A percentile compares a stretch with the other conserved stretches of the same genome.
Evolutionary conservation across 306 rosid species (phyloP).

Genomic region (Luffa aegyptiaca): DNA sequence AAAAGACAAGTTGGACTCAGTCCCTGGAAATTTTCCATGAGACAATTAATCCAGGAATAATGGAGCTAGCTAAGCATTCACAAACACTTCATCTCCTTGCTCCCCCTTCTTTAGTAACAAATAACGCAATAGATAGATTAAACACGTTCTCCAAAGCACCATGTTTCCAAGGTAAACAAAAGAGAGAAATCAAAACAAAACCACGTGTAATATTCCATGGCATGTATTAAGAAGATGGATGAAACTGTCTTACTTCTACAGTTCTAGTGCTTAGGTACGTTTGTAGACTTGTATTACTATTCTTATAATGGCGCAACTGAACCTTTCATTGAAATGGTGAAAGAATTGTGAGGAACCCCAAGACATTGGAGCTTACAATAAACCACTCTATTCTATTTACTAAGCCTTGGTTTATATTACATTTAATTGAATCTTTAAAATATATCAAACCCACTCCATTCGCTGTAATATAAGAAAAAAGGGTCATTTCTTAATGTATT

Average conservation of each 20-base stretch:
- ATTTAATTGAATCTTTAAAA: background rate
- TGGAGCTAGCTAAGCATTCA: background rate
- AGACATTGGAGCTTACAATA: background rate
- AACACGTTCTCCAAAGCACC: background rate
- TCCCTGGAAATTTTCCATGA: background rate
- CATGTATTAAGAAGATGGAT: background rate
- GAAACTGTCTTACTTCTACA: background rate
- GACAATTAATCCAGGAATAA: background rate
- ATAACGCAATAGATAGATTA: background rate
- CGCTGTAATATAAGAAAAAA: background rate
- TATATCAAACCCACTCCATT: background rate
- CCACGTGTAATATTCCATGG: background rate
- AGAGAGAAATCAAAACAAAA: background rate
- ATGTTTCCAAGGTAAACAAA: background rate
- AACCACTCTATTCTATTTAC: background rate
- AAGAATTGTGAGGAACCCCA: background rate
- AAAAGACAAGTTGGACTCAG: background rate
- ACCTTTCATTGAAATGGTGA: background rate
- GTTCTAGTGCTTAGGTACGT: background rate
- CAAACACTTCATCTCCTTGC: background rate
- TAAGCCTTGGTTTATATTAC: background rate
- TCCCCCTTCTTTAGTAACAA: background rate
- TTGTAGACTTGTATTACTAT: background rate
- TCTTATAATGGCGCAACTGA: background rate
- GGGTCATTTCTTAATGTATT: background rate